Evolutionary conservation across 2,329 filamentous ascomycete species (phyloP).

Genomic region (Neocucurbitaria cava): DNA sequence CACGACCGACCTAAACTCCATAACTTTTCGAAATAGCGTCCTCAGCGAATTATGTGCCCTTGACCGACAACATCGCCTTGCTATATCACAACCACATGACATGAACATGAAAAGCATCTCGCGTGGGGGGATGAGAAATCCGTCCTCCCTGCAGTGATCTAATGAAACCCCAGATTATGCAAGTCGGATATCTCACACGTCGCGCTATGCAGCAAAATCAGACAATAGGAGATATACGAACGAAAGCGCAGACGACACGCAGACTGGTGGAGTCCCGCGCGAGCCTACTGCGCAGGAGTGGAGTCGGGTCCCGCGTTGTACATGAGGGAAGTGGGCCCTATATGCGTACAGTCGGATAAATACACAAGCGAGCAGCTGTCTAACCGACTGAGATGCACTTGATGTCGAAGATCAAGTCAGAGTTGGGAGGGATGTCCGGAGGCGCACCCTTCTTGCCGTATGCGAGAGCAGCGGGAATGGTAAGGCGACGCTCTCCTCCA

Average conservation of each 20-base stretch:
- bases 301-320: slow-evolving; percentile 31
- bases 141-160: slow-evolving; percentile 50
- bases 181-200: slow-evolving; percentile 52
- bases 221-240: slow-evolving; percentile 24
- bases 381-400: slow-evolving; percentile 60
- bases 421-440: slow-evolving; percentile 90
- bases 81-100: slow-evolving; percentile 35
- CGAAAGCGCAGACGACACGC: slow-evolving; percentile 22
- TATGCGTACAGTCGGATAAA: slow-evolving; percentile 16
- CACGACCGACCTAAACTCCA: slow-evolving; percentile 27
- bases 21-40: slow-evolving; percentile 47
- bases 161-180: slow-evolving; percentile 42
- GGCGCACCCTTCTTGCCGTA: slow-evolving; percentile 81
- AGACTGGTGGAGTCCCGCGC: slow-evolving; percentile 24
- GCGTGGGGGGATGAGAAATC: slow-evolving; percentile 45
- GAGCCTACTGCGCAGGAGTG: slow-evolving; percentile 38
- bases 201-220: slow-evolving; percentile 43
- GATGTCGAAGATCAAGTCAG: slow-evolving; percentile 85
- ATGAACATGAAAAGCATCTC: slow-evolving; percentile 11
- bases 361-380: slow-evolving; percentile 14
- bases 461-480: slow-evolving; percentile 83
- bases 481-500: slow-evolving; percentile 91
- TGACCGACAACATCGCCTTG: slow-evolving; percentile 37
- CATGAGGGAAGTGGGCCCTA: slow-evolving; percentile 32
- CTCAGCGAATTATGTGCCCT: slow-evolving; percentile 35